Evolutionary conservation across 1,284 basidiomycete genomes (phyloP).

Genomic region (Mrakiaceae sp.): DNA sequence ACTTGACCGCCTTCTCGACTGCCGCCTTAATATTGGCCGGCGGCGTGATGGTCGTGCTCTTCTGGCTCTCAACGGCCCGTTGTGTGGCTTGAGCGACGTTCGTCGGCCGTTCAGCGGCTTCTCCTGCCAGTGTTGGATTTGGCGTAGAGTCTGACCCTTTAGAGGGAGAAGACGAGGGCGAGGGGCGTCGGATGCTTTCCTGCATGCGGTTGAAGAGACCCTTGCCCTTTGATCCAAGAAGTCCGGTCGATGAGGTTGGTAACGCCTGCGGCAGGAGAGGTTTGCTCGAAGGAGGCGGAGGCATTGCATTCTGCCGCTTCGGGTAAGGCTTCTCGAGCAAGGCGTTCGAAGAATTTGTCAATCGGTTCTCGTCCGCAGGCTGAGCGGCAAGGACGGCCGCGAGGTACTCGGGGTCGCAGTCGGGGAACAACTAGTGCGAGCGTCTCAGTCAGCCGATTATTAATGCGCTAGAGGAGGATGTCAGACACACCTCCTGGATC

Average conservation of each 20-base stretch:
- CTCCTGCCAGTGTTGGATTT: no score
- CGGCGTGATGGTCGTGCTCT: neutral
- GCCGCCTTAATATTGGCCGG: neutral
- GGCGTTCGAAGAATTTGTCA: no score
- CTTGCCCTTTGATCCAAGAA: neutral
- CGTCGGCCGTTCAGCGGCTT: no score
- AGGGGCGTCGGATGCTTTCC: neutral
- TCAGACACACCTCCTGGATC: neutral
- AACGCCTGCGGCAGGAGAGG: neutral
- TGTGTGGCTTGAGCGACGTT: neutral
- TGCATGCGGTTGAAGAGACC: neutral
- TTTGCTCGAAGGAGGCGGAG: neutral
- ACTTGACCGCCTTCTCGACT: conserved; percentile 13
- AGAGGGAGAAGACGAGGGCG: neutral
- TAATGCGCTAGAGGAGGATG: no score
- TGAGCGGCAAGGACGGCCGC: neutral
- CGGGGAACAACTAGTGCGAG: conserved; percentile 5
- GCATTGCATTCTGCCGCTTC: neutral
- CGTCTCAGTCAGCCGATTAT: neutral
- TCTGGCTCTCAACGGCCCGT: neutral
- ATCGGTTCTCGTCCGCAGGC: no score
- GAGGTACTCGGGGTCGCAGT: conserved; percentile 1
- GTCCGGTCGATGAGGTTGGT: neutral
- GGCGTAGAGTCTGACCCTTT: neutral
- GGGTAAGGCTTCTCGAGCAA: conserved; percentile 2